phyloP scores from a whole-genome alignment of 768 basidiomycete genomes.

The Boletus subparvulus region DNA sequence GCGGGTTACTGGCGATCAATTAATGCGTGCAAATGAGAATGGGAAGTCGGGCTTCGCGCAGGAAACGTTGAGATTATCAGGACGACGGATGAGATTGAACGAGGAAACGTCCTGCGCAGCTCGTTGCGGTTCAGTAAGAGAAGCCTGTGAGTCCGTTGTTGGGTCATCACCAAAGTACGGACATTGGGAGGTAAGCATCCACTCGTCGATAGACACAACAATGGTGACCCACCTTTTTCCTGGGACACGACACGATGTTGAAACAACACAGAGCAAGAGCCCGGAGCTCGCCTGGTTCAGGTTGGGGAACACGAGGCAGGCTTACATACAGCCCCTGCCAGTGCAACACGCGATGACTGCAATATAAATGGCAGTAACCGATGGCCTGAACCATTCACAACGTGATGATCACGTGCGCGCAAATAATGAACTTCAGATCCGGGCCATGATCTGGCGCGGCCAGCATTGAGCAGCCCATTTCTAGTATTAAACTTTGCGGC shows the following conservation, averaged over 20 bases:
- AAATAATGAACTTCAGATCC: background rate
- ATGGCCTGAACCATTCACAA: background rate
- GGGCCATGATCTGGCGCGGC: no score
- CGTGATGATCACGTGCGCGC: slow-evolving; percentile 24
- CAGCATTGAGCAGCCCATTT: no score
- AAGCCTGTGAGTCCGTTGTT: background rate
- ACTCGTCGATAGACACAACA: background rate
- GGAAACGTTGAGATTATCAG: slow-evolving; percentile 26
- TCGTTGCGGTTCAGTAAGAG: slow-evolving; percentile 16
- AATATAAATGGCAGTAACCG: slow-evolving; percentile 6
- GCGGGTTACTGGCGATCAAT: slow-evolving; percentile 5
- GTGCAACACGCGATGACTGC: slow-evolving; percentile 11
- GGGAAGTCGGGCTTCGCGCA: slow-evolving; percentile 1
- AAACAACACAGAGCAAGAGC: slow-evolving; percentile 21
- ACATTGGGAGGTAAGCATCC: slow-evolving; percentile 1
- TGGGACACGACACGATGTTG: slow-evolving; percentile 25
- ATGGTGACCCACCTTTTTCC: slow-evolving; percentile 22
- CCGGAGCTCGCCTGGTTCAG: slow-evolving; percentile 26
- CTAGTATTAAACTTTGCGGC: no score
- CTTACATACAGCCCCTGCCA: slow-evolving; percentile 24
- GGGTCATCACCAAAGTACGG: background rate
- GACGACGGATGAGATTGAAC: slow-evolving; percentile 21
- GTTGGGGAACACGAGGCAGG: slow-evolving; percentile 30
- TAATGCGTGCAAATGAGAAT: slow-evolving; percentile 8
- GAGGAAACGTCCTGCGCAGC: slow-evolving; percentile 30